phyloP scores from a whole-genome alignment of 2,329 filamentous ascomycete genomes.

The Cercospora sp. region DNA sequence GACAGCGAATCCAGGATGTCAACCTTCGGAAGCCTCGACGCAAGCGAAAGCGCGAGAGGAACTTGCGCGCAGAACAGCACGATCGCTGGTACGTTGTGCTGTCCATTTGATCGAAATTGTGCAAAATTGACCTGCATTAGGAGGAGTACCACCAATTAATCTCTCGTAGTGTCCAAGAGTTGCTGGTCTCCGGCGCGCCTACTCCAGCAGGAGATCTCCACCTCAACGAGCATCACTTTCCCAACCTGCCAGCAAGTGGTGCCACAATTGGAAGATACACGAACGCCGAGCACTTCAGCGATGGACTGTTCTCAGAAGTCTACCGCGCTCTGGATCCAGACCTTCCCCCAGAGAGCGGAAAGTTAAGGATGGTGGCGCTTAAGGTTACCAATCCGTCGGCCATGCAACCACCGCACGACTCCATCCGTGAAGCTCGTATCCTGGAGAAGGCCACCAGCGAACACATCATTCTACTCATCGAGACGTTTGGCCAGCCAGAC shows the following conservation, averaged over 20 bases:
- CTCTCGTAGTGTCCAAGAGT: slow-evolving; percentile 33
- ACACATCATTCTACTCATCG: slow-evolving; percentile 66
- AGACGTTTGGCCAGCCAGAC: slow-evolving; percentile 68
- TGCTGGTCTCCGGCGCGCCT: slow-evolving; percentile 37
- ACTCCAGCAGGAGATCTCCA: slow-evolving; percentile 30
- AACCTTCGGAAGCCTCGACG: slow-evolving; percentile 51
- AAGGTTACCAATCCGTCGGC: slow-evolving; percentile 80
- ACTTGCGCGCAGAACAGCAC: slow-evolving; percentile 59
- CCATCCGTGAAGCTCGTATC: slow-evolving; percentile 74
- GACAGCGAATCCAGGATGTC: slow-evolving; percentile 46
- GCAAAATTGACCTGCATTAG: slow-evolving; percentile 45
- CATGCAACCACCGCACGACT: slow-evolving; percentile 78
- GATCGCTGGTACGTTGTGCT: slow-evolving; percentile 53
- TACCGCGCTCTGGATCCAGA: slow-evolving; percentile 63
- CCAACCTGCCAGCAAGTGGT: slow-evolving; percentile 38
- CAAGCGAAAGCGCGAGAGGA: slow-evolving; percentile 68
- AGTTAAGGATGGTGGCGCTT: slow-evolving; percentile 60
- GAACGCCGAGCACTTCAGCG: slow-evolving; percentile 57
- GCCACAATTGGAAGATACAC: slow-evolving; percentile 57
- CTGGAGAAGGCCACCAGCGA: slow-evolving; percentile 59
- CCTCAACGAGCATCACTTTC: slow-evolving; percentile 34
- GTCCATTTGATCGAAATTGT: neutral
- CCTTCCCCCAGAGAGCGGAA: neutral
- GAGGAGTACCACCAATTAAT: slow-evolving; percentile 55
- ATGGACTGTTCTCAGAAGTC: slow-evolving; percentile 79